Percentiles rank a stretch among this genome's conserved stretches.
Conservation (phyloP, 148 eudicot genomes). For the Rhododendron ferrugineum region DNA sequence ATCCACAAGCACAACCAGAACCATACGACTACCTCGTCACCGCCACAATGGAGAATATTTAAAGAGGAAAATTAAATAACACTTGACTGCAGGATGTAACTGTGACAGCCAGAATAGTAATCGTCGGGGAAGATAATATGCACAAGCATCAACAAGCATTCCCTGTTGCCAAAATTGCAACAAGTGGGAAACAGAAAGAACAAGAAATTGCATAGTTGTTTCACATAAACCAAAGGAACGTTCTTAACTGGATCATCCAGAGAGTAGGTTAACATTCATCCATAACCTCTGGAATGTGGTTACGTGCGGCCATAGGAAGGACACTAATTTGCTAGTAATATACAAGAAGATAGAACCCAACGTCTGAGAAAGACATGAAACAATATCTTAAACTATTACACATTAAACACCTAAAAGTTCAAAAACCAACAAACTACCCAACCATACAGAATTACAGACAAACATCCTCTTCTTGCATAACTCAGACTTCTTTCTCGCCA, state of each 20-base stretch:
- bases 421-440: neutral
- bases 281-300: neutral
- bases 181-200: neutral
- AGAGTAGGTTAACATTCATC: neutral
- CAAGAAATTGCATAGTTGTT: neutral
- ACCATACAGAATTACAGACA: neutral
- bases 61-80: neutral
- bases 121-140: neutral
- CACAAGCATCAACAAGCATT: neutral
- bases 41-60: neutral
- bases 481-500: neutral
- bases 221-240: neutral
- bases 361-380: neutral
- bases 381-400: neutral
- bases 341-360: neutral
- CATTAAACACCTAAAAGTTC: neutral
- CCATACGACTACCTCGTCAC: neutral
- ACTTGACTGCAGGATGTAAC: neutral
- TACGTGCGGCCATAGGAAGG: neutral
- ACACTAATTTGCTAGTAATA: neutral
- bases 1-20: neutral
- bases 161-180: neutral
- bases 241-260: neutral
- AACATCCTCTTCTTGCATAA: neutral
- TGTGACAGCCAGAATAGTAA: neutral